Evolutionary conservation across 176 grass and related monocot genomes (phyloP).

Genomic region (Sorghum bicolor): Sorghum_bicolor_NCBIv3 NC_012879.2:59573001-59573500

Average conservation of each 20-base stretch:
- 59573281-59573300: slow-evolving; percentile 69
- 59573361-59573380: slow-evolving; percentile 71
- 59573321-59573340: slow-evolving; percentile 62
- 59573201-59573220: slow-evolving; percentile 24
- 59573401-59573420: slow-evolving; percentile 77
- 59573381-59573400: slow-evolving; percentile 93
- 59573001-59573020: background rate
- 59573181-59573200: slow-evolving; percentile 56
- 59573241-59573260: background rate
- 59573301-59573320: slow-evolving; percentile 69
- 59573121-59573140: slow-evolving; percentile 83
- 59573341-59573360: slow-evolving; percentile 75
- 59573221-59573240: background rate
- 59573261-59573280: slow-evolving; percentile 67
- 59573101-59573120: slow-evolving; percentile 89
- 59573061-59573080: slow-evolving; percentile 88
- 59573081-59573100: slow-evolving; percentile 81
- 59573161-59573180: slow-evolving; percentile 91
- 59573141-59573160: slow-evolving; percentile 94
- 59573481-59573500: background rate
- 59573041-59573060: slow-evolving; percentile 83
- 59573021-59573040: slow-evolving; percentile 48
- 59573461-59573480: background rate
- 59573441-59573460: background rate
- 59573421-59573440: slow-evolving; percentile 68